A percentile compares a stretch with the other conserved stretches of the same genome.
phyloP scores from a whole-genome alignment of 2,329 filamentous ascomycete species.

The Reticulascus tulasneorum region DNA sequence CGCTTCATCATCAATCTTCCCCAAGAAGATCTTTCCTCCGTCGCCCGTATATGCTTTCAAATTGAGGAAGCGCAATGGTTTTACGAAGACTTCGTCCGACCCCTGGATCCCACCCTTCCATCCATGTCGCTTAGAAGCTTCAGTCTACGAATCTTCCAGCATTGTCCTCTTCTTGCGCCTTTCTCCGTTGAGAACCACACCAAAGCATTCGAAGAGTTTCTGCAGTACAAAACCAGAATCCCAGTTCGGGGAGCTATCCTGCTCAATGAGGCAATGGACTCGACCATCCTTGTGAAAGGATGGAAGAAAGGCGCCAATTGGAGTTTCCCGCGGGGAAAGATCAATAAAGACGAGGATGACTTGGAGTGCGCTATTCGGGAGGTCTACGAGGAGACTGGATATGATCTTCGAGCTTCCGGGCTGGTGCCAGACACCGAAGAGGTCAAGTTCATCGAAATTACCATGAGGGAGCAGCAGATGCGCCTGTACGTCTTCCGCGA shows the following conservation, averaged over 20 bases:
- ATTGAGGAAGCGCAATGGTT: conserved; percentile 99
- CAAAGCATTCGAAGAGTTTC: conserved; percentile 83
- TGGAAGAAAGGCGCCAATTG: conserved; percentile 97
- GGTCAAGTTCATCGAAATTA: conserved; percentile 81
- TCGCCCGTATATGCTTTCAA: conserved; percentile 95
- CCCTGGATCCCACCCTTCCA: conserved; percentile 78
- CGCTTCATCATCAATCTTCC: conserved; percentile 98
- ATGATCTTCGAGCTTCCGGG: conserved; percentile 72
- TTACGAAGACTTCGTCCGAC: conserved; percentile 98
- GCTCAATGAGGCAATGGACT: conserved; percentile 91
- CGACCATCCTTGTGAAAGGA: conserved; percentile 87
- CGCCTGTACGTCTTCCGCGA: conserved; percentile 87
- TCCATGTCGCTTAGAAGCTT: conserved; percentile 83
- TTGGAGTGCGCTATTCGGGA: conserved; percentile 91
- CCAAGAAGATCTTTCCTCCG: conserved; percentile 80
- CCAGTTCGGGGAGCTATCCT: conserved; percentile 93
- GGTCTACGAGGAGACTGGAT: conserved; percentile 94
- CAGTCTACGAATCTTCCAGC: conserved; percentile 85
- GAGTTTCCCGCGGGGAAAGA: conserved; percentile 96
- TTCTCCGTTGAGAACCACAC: conserved; percentile 76
- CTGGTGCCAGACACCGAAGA: conserved; percentile 68
- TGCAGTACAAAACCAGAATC: conserved; percentile 90
- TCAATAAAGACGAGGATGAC: conserved; percentile 95
- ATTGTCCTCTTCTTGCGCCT: conserved; percentile 81
- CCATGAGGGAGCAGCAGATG: conserved; percentile 90